These are phyloP conservation scores for Carex parvula DNA, from an alignment of 176 grass and related monocot genomes.

Conservation along the genomic window DNA sequence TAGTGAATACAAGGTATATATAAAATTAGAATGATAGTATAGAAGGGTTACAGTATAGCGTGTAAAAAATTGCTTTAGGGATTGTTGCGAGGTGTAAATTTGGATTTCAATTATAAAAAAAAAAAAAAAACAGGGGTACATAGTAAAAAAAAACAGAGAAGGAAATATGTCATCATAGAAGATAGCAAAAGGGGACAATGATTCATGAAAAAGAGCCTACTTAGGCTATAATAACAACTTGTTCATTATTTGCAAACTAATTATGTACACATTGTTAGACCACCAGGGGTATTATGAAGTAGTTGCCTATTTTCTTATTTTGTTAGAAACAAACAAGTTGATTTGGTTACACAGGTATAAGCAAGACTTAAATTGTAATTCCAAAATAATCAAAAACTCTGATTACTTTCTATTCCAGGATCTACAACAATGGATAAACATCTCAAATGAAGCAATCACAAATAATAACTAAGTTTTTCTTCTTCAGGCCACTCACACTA, in stretches of 20 bases:
- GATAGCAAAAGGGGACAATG: background rate
- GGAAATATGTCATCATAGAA: background rate
- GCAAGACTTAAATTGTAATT: background rate
- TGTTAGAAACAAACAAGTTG: background rate
- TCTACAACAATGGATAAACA: background rate
- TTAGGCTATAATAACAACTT: background rate
- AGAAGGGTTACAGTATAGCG: too few relatives aligned
- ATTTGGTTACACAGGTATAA: background rate
- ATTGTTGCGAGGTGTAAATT: too few relatives aligned
- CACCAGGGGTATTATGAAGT: too few relatives aligned
- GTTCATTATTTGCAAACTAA: background rate
- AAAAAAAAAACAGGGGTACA: too few relatives aligned
- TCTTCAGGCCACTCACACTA: background rate
- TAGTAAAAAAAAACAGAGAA: too few relatives aligned
- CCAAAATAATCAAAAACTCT: background rate
- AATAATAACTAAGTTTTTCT: too few relatives aligned
- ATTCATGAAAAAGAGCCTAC: background rate
- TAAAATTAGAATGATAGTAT: too few relatives aligned
- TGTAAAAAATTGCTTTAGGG: too few relatives aligned
- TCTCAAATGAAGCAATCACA: background rate
- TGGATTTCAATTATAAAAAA: too few relatives aligned
- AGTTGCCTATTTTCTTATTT: background rate
- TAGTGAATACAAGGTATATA: too few relatives aligned
- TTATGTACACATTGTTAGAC: background rate
- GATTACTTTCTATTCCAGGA: background rate